Base-by-base conservation (phyloP, 371 early-diverging fungal genomes). In the Syncephalastrum contaminatum region DNA sequence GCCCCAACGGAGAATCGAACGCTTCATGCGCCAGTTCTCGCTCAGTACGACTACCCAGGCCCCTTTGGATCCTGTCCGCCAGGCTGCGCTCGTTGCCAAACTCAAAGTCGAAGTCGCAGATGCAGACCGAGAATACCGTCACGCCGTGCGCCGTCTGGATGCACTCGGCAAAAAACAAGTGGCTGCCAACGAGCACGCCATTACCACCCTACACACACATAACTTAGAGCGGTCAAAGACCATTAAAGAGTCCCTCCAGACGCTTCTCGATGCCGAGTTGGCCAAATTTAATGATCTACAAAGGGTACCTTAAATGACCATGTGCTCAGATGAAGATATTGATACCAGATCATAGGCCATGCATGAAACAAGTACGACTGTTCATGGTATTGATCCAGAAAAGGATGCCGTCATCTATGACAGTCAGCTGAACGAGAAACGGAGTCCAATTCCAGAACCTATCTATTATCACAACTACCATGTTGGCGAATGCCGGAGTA, bases 401-500 rank as follows among this genome's bases (percentile, higher is more conserved):
- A 40, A 41, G 14, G 65, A 65, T 30, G 39, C 39, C 21, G 30
- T 5, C 2, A 42, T 60, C 3, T 65, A 48, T 46, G 47, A 54
- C 19, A 20, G 46, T 5, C 19, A 54, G n/a, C 30, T 60, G 25
- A 21, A 60, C 15, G 40, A 42, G 2, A 21, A 46, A 22, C 14
- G 48, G 20, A 52, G 42, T 30, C 46, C 65, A 6, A 45, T 54
- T 24, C 57, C 58, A 5, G 42, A 30, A 13, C 57, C 57, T n/a
- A 53, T 65, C 15, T 60, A 57, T 21, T 65, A 65, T 20, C 36
- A 52, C 27, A 60, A 65, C 27, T 51, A 57, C 30, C 65, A 65
- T 16, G 60, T 51, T 8, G 65, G 65, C 13, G 53, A 60, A 60
- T 65, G 60, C 68, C 69, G 59, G 68, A 68, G 76, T 75, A 65